Base-by-base conservation (phyloP, 129 eudicot genomes). In the Lactuca saligna region DNA sequence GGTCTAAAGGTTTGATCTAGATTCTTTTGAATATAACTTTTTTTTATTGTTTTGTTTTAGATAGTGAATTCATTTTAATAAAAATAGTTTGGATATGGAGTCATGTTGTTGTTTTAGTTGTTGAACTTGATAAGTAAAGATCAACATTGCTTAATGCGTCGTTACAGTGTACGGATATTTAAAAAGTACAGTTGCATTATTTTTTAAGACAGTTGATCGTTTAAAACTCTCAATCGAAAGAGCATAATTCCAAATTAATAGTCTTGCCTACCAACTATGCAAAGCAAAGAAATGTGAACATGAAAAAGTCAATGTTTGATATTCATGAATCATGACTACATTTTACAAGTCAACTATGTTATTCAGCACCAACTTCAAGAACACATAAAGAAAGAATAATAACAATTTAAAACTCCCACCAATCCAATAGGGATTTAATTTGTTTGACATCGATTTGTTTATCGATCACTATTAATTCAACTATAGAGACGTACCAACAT, bases 1-100 rank as follows among this genome's bases (percentile, higher is more conserved):
- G 75, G 80, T 13, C 33, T 77, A 49, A 17, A 8, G 75, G 80
- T 13, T 20, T 77, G 42, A 17, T 13, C 14, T 75, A 75, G 54
- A 53, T 34, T 57, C 8, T 12, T 14, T 25, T 25, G 29, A 25
- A 25, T 1, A 25, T 25, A 25, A 25, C 29, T 25, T 13, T 16
- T 17, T 7, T 38, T 39, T 10, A 12, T 9, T 57, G 14, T 17
- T 34, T 54, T 20, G 15, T 13, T 10, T 53, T 35, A 46, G 51
- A 42, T 66, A 35, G 51, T n/a, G 44, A 51, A 67, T 54, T 54
- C 61, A 53, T 67, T 50, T 16, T 34, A 51, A 34, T 0, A 14
- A 42, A 2, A 42, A 42, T 11, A 37, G 9, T n/a, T 35, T 62
- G 50, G n/a, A 17, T 31, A 56, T 0, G 9, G 29, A 25, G 29